Evolutionary conservation across 1,139 yeast species (phyloP).

Genomic region (Suhomyces bribrorum): DNA sequence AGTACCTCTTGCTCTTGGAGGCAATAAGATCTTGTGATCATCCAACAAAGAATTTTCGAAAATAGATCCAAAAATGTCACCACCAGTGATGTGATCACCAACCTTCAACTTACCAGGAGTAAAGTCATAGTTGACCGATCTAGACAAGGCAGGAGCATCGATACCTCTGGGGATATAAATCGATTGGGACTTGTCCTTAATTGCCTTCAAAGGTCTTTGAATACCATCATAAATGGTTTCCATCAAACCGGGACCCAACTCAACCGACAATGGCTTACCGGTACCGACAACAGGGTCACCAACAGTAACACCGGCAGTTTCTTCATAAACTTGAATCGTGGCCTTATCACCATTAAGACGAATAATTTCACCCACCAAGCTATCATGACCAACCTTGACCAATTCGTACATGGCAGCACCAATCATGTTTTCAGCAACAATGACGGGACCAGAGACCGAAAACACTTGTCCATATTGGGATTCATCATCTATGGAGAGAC

Average conservation of each 20-base stretch:
- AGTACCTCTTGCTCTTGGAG: constrained; percentile 99
- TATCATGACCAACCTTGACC: constrained; percentile 96
- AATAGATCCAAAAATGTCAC: constrained; percentile 93
- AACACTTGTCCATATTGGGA: constrained; percentile 83
- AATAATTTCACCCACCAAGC: constrained; percentile 95
- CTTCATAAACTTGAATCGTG: constrained; percentile 97
- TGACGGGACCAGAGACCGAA: constrained; percentile 97
- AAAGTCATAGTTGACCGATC: constrained; percentile 82
- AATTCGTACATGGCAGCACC: constrained; percentile 99
- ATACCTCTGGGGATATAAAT: constrained; percentile 99
- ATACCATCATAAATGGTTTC: constrained; percentile 99
- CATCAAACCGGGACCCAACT: constrained; percentile 98
- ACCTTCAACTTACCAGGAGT: constrained; percentile 76
- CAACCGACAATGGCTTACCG: constrained; percentile 96
- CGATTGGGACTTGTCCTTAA: constrained; percentile 80
- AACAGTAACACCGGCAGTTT: constrained; percentile 97
- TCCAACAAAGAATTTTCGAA: constrained; percentile 89
- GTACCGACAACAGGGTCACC: constrained; percentile 98
- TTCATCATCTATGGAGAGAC: constrained; percentile 77
- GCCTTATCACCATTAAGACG: constrained; percentile 96
- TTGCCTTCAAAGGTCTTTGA: constrained; percentile 95
- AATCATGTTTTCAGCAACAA: constrained; percentile 96
- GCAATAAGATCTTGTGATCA: constrained; percentile 90
- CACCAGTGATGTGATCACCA: constrained; percentile 98
- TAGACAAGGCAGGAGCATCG: constrained; percentile 89